phyloP scores from a whole-genome alignment of 257 asterid genomes.

The Nicotiana undulata region DNA sequence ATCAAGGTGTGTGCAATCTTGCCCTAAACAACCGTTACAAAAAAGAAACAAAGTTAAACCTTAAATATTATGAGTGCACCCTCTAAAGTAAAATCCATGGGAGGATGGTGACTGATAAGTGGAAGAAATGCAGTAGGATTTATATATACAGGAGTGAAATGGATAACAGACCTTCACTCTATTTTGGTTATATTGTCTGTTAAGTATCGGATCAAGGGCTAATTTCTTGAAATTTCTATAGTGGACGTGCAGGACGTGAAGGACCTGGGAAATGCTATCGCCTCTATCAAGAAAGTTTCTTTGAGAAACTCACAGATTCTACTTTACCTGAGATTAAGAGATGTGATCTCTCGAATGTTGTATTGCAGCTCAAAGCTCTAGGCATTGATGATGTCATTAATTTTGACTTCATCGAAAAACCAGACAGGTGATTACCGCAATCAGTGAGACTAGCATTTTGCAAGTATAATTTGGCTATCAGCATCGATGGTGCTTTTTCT shows the following conservation, averaged over 20 bases:
- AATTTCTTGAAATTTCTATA: slow-evolving; percentile 25
- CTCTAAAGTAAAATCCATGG: background rate
- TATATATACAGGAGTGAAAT: background rate
- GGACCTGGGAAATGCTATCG: slow-evolving; percentile 98
- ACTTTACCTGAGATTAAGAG: slow-evolving; percentile 87
- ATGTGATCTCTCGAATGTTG: slow-evolving; percentile 84
- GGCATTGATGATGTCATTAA: slow-evolving; percentile 80
- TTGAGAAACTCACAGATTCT: slow-evolving; percentile 73
- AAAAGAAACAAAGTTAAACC: background rate
- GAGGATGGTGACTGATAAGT: background rate
- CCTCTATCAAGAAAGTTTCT: slow-evolving; percentile 89
- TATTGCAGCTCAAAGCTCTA: slow-evolving; percentile 93
- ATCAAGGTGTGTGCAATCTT: background rate
- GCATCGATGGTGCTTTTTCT: background rate
- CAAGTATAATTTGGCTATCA: background rate
- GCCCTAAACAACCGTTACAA: background rate
- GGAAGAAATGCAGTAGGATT: background rate
- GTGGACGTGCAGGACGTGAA: slow-evolving; percentile 99
- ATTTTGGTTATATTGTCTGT: background rate
- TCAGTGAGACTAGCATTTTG: background rate
- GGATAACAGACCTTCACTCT: background rate
- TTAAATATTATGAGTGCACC: background rate
- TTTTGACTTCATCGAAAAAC: slow-evolving; percentile 89
- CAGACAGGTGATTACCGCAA: slow-evolving; percentile 52
- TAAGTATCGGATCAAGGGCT: slow-evolving; percentile 1